Percentiles rank a stretch among this genome's conserved stretches.
Conservation (phyloP, 2,329 filamentous ascomycete genomes). For the Penicillium sp. region DNA sequence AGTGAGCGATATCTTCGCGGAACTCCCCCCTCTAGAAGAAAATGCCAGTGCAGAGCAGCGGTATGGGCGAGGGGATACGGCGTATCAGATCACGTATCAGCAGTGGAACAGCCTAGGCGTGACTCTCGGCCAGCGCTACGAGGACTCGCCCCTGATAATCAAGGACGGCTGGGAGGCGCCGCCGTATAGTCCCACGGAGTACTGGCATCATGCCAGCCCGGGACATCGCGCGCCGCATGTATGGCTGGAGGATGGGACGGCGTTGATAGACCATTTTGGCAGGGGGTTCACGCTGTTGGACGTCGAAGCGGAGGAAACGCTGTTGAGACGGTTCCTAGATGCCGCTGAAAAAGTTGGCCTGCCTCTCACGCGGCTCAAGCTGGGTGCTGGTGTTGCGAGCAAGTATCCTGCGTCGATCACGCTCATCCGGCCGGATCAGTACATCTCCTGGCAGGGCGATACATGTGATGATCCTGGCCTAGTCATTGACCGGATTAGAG, state of each 20-base stretch:
- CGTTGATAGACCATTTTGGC: neutral
- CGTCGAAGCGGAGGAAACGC: neutral
- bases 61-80: neutral
- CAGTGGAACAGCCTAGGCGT: conserved; percentile 2
- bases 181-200: neutral
- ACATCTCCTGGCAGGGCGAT: neutral
- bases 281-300: neutral
- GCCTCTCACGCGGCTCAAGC: neutral
- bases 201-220: neutral
- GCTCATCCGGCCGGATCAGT: neutral
- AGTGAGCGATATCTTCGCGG: neutral
- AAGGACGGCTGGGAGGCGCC: neutral
- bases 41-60: neutral
- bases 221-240: conserved; percentile 5
- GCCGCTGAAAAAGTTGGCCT: neutral
- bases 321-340: neutral
- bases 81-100: neutral
- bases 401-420: neutral
- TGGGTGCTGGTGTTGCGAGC: neutral
- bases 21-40: neutral
- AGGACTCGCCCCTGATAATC: neutral
- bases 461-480: neutral
- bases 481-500: neutral
- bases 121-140: conserved; percentile 1
- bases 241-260: conserved; percentile 1